Conservation (phyloP, 257 asterid species). For the Solanum bukasovii region DNA sequence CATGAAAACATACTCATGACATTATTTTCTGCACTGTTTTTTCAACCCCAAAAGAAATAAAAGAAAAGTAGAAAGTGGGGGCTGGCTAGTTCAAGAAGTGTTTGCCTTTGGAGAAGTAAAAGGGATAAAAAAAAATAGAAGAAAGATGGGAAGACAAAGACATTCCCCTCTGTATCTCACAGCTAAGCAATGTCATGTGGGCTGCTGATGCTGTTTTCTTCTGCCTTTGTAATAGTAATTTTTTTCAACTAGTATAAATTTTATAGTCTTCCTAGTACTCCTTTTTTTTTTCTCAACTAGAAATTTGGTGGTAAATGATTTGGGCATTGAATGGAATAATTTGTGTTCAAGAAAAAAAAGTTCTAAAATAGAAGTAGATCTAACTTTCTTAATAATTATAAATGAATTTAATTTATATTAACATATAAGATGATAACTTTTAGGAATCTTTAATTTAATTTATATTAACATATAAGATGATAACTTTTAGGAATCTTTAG, state of each 20-base stretch:
- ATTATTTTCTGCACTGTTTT: conserved; percentile 7
- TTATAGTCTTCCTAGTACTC: background rate
- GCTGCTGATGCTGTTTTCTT: background rate
- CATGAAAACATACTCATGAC: conserved; percentile 20
- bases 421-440: background rate
- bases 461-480: too few species aligned
- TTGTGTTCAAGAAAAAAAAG: background rate
- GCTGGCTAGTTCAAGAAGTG: background rate
- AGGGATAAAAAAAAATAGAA: background rate
- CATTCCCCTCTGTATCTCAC: background rate
- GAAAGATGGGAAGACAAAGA: background rate
- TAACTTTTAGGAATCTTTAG: background rate
- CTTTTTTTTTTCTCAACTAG: too few species aligned
- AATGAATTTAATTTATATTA: too few species aligned
- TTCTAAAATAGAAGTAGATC: background rate
- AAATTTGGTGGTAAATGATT: background rate
- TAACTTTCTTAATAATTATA: background rate
- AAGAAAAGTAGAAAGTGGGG: conserved; percentile 15
- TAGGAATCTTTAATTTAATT: background rate
- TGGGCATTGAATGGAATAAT: background rate
- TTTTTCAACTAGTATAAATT: background rate
- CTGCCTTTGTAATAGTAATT: background rate
- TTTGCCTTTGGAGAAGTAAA: background rate
- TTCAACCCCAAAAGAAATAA: conserved; percentile 2
- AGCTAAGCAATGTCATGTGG: background rate